A percentile compares a stretch with the other conserved stretches of the same genome.
Conservation (phyloP, 805 yeast genomes). For the Schwanniomyces occidentalis region DNA sequence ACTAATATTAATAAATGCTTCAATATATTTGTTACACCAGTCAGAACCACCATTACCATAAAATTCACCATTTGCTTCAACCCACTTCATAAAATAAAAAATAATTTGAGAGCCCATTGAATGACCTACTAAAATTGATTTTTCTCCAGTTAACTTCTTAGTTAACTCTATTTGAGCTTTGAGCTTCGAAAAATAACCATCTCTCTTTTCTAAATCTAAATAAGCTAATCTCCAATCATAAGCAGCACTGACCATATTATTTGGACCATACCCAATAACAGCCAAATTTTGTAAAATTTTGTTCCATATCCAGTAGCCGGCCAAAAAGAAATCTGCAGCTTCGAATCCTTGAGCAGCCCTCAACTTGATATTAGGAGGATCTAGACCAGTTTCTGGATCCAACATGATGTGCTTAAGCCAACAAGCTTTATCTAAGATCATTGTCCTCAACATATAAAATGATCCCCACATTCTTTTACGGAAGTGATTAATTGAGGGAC, state of each 20-base stretch:
- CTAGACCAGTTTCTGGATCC: constrained; percentile 89
- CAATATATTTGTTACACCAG: constrained; percentile 88
- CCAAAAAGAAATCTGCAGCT: constrained; percentile 93
- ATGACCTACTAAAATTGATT: constrained; percentile 80
- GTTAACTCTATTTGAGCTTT: constrained; percentile 71
- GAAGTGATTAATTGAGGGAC: constrained; percentile 83
- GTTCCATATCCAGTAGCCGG: constrained; percentile 99
- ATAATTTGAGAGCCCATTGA: constrained; percentile 96
- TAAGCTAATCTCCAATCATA: constrained; percentile 97
- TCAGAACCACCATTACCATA: constrained; percentile 88
- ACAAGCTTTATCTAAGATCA: constrained; percentile 88
- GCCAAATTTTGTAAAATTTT: constrained; percentile 92
- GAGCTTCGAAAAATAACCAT: constrained; percentile 77
- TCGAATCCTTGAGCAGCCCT: constrained; percentile 96
- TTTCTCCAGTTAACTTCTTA: constrained; percentile 54
- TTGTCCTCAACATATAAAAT: constrained; percentile 88
- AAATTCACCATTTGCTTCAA: constrained; percentile 75
- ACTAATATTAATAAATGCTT: constrained; percentile 79
- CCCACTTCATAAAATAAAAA: constrained; percentile 93
- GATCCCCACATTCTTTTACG: constrained; percentile 96
- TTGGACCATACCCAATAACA: constrained; percentile 90
- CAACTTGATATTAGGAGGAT: constrained; percentile 77
- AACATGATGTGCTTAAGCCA: constrained; percentile 92
- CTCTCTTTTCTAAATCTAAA: constrained; percentile 83
- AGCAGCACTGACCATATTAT: constrained; percentile 85